A percentile compares a stretch with the other conserved stretches of the same genome.
These are phyloP conservation scores for Schizophyllum amplum DNA, from an alignment of 1,284 basidiomycete species.

Conservation along the genomic window DNA sequence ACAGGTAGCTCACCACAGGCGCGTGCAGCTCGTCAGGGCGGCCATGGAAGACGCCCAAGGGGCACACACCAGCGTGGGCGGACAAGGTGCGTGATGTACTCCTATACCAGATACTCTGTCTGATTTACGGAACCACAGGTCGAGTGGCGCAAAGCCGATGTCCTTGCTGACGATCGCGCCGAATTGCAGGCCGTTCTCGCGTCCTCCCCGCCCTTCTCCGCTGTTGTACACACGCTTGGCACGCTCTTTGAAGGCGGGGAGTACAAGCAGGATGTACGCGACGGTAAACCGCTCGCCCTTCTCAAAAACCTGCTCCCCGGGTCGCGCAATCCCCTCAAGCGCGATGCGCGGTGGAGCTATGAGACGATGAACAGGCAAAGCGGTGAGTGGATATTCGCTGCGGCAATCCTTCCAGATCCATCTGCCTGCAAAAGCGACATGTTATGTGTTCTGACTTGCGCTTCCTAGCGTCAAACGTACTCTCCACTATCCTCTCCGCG, in stretches of 20 bases:
- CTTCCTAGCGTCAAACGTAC: conserved; percentile 1
- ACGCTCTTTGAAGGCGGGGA: conserved; percentile 76
- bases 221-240: conserved; percentile 93
- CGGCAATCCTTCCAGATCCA: neutral
- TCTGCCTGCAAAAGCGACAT: neutral
- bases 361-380: conserved; percentile 84
- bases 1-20: neutral
- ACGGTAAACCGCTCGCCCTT: conserved; percentile 50
- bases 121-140: conserved; percentile 39
- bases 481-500: neutral
- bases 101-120: conserved; percentile 2
- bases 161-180: conserved; percentile 36
- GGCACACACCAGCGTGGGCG: conserved; percentile 85
- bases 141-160: conserved; percentile 77
- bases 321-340: conserved; percentile 59
- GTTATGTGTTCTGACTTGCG: conserved; percentile 2
- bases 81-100: conserved; percentile 36
- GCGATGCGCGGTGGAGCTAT: conserved; percentile 44
- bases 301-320: conserved; percentile 36
- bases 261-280: conserved; percentile 73
- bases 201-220: conserved; percentile 27
- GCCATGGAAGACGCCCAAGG: conserved; percentile 82
- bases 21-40: conserved; percentile 69
- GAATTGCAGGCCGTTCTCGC: neutral
- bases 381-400: conserved; percentile 45